Conservation (phyloP, 2,329 filamentous ascomycete genomes). For the Colletotrichum euphorbiae region DNA sequence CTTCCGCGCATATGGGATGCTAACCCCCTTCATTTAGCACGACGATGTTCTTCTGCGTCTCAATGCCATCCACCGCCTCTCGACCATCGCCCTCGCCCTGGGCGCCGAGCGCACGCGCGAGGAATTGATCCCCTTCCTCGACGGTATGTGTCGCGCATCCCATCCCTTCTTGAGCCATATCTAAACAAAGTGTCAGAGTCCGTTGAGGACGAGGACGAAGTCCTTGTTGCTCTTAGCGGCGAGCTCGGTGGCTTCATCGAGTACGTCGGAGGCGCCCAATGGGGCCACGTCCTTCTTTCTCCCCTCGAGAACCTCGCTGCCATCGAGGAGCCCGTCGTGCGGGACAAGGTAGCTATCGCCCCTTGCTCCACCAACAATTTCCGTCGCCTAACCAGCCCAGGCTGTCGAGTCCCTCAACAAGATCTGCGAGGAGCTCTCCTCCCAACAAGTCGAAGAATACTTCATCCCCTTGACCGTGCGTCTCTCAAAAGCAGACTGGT, state of each 20-base stretch:
- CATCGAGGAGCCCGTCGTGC: constrained; percentile 96
- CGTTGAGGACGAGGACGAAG: constrained; percentile 98
- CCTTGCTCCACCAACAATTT: constrained; percentile 24
- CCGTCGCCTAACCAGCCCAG: constrained; percentile 58
- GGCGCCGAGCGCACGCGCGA: constrained; percentile 97
- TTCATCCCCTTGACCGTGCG: constrained; percentile 96
- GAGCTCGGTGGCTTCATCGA: constrained; percentile 97
- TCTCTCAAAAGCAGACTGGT: constrained; percentile 99
- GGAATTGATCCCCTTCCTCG: constrained; percentile 98
- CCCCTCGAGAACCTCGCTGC: constrained; percentile 97
- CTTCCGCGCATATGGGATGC: constrained; percentile 41
- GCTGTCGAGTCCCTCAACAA: constrained; percentile 99
- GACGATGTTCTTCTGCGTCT: constrained; percentile 97
- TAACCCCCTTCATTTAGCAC: constrained; percentile 70
- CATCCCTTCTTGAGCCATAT: constrained; percentile 37
- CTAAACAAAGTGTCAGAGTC: constrained; percentile 74
- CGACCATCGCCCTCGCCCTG: constrained; percentile 95
- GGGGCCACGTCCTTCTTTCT: constrained; percentile 94
- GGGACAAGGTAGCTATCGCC: constrained; percentile 82
- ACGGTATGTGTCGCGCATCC: constrained; percentile 74
- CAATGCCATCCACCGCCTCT: constrained; percentile 98
- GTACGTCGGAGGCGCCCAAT: constrained; percentile 94
- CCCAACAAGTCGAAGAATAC: constrained; percentile 94
- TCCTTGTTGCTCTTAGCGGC: constrained; percentile 95
- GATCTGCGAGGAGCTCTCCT: constrained; percentile 92